phyloP scores from a whole-genome alignment of 1,139 yeast species.

The Hansenula sp. region DNA sequence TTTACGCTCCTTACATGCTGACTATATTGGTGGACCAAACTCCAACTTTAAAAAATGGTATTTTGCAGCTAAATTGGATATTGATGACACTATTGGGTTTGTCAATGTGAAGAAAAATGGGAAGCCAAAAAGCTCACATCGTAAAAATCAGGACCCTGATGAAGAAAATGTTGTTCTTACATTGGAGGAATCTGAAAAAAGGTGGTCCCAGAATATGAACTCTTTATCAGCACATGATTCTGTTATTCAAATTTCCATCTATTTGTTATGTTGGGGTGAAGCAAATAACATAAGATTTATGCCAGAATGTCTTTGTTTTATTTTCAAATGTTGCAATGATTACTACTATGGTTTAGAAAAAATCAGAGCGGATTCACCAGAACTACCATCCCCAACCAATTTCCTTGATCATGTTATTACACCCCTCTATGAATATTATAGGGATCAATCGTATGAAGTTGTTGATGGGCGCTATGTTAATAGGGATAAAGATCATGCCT shows the following conservation, averaged over 20 bases:
- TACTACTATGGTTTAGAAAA: slow-evolving; percentile 39
- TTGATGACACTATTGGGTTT: slow-evolving; percentile 44
- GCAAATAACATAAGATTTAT: slow-evolving; percentile 71
- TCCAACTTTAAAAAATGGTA: slow-evolving; percentile 64
- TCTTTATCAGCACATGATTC: slow-evolving; percentile 44
- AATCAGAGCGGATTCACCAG: slow-evolving; percentile 9
- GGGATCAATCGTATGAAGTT: slow-evolving; percentile 43
- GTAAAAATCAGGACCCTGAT: slow-evolving; percentile 8
- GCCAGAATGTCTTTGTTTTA: slow-evolving; percentile 77
- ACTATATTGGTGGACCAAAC: slow-evolving; percentile 58
- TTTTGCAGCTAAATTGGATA: slow-evolving; percentile 55
- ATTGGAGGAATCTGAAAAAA: slow-evolving; percentile 36
- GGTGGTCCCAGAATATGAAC: slow-evolving; percentile 45
- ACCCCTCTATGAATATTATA: slow-evolving; percentile 57
- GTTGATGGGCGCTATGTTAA: slow-evolving; percentile 35
- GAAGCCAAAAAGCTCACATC: slow-evolving; percentile 15
- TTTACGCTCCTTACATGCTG: slow-evolving; percentile 52
- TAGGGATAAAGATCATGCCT: slow-evolving; percentile 48
- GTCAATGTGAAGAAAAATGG: slow-evolving; percentile 29
- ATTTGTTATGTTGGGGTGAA: slow-evolving; percentile 74
- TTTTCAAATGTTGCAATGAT: slow-evolving; percentile 67
- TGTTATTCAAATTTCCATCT: slow-evolving; percentile 54
- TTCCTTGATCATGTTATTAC: slow-evolving; percentile 65
- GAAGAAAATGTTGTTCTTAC: slow-evolving; percentile 13
- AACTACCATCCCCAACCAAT: slow-evolving; percentile 12